phyloP scores from a whole-genome alignment of 2,329 filamentous ascomycete genomes.

The Arthrobotrys sinensis region DNA sequence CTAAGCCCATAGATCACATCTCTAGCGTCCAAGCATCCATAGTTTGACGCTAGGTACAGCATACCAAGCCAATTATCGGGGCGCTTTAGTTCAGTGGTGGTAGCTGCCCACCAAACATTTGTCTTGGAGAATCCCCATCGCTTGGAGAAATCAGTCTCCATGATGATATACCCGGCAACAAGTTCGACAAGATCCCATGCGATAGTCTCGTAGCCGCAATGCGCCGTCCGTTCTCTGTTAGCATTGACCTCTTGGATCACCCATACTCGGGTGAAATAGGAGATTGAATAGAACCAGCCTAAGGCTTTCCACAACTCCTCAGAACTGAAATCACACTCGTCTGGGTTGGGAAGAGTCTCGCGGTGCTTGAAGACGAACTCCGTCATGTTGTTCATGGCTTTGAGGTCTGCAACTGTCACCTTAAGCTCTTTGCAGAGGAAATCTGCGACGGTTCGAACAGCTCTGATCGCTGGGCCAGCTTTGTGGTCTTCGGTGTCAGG shows the following conservation, averaged over 20 bases:
- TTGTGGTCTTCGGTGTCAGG: slow-evolving; percentile 54
- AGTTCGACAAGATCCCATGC: slow-evolving; percentile 64
- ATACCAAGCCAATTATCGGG: slow-evolving; percentile 64
- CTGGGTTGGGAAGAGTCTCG: slow-evolving; percentile 61
- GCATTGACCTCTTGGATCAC: slow-evolving; percentile 64
- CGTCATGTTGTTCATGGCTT: slow-evolving; percentile 56
- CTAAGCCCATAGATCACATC: slow-evolving; percentile 63
- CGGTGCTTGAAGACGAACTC: slow-evolving; percentile 61
- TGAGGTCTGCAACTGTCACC: slow-evolving; percentile 48
- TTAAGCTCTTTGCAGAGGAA: slow-evolving; percentile 60
- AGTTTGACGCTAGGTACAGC: slow-evolving; percentile 64
- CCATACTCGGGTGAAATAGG: slow-evolving; percentile 63
- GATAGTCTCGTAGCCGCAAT: slow-evolving; percentile 63
- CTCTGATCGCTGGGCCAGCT: slow-evolving; percentile 39
- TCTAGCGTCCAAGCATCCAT: slow-evolving; percentile 60
- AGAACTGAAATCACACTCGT: slow-evolving; percentile 63
- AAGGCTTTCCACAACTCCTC: slow-evolving; percentile 62
- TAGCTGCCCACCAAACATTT: slow-evolving; percentile 64
- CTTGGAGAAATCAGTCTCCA: slow-evolving; percentile 64
- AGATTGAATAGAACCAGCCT: slow-evolving; percentile 63
- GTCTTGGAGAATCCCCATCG: slow-evolving; percentile 63
- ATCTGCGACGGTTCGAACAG: slow-evolving; percentile 42
- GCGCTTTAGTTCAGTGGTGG: slow-evolving; percentile 63
- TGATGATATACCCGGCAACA: slow-evolving; percentile 64
- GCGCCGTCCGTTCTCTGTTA: slow-evolving; percentile 61